phyloP scores from a whole-genome alignment of 2,329 filamentous ascomycete genomes.

The Colletotrichum sublineola region DNA sequence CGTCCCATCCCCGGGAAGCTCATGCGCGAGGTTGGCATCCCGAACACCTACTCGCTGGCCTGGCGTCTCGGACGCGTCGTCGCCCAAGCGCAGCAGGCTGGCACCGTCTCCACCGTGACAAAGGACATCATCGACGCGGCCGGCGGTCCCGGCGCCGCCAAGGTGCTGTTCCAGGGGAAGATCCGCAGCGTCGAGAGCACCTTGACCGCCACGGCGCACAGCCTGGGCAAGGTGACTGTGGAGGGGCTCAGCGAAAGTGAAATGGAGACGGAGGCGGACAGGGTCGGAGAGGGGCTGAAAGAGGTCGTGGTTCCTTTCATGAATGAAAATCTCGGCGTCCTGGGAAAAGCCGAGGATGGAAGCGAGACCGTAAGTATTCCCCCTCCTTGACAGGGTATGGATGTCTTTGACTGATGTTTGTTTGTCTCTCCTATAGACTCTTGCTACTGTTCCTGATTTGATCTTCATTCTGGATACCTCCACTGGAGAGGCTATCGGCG shows the following conservation, averaged over 20 bases:
- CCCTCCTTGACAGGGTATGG: neutral
- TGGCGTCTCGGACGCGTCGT: constrained; percentile 65
- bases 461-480: constrained; percentile 55
- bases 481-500: constrained; percentile 54
- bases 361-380: constrained; percentile 43
- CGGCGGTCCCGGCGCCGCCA: constrained; percentile 50
- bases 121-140: constrained; percentile 54
- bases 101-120: constrained; percentile 57
- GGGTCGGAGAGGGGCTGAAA: constrained; percentile 44
- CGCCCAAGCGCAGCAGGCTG: constrained; percentile 57
- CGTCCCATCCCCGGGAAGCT: constrained; percentile 50
- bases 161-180: constrained; percentile 48
- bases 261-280: constrained; percentile 49
- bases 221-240: constrained; percentile 57
- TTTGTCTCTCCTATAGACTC: constrained; percentile 40
- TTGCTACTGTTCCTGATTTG: constrained; percentile 58
- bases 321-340: constrained; percentile 43
- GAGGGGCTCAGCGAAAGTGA: constrained; percentile 55
- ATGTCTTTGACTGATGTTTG: neutral
- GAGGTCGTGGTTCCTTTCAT: constrained; percentile 43
- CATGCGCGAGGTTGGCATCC: constrained; percentile 51
- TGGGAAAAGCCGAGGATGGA: constrained; percentile 42
- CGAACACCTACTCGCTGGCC: constrained; percentile 54
- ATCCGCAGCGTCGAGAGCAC: constrained; percentile 53
- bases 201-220: constrained; percentile 59